Evolutionary conservation across 306 rosid species (phyloP).

Genomic region (Dryas octopetala): DNA sequence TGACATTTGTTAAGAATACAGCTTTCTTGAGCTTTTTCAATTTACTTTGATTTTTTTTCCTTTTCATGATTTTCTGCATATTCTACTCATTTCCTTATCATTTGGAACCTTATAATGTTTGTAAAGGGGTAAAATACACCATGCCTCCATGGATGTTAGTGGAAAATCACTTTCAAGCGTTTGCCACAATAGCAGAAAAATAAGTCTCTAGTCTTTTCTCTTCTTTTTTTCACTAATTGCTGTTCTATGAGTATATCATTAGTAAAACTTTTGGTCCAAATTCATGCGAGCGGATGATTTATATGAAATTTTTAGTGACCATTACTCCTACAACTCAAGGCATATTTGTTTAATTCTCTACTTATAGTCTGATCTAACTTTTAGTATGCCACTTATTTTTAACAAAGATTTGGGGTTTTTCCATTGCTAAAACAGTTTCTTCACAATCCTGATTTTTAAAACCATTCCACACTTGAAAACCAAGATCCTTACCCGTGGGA

Average conservation of each 20-base stretch:
- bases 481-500: too few relatives aligned
- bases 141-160: neutral
- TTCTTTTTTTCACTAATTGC: neutral
- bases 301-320: neutral
- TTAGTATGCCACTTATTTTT: too few relatives aligned
- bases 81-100: neutral
- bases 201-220: neutral
- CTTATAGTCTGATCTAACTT: too few relatives aligned
- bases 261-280: neutral
- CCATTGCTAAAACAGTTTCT: too few relatives aligned
- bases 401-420: too few relatives aligned
- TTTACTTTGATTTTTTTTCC: neutral
- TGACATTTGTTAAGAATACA: neutral
- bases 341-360: too few relatives aligned
- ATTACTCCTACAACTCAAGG: neutral
- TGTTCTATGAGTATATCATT: neutral
- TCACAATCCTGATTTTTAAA: too few relatives aligned
- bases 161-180: neutral
- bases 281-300: neutral
- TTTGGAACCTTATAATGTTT: neutral
- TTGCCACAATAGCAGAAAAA: neutral
- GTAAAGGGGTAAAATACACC: neutral
- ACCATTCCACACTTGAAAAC: too few relatives aligned
- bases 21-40: neutral
- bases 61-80: neutral